A percentile compares a stretch with the other conserved stretches of the same genome.
Conservation (phyloP, 345 rosid species). For the Arabis hirsuta region DNA sequence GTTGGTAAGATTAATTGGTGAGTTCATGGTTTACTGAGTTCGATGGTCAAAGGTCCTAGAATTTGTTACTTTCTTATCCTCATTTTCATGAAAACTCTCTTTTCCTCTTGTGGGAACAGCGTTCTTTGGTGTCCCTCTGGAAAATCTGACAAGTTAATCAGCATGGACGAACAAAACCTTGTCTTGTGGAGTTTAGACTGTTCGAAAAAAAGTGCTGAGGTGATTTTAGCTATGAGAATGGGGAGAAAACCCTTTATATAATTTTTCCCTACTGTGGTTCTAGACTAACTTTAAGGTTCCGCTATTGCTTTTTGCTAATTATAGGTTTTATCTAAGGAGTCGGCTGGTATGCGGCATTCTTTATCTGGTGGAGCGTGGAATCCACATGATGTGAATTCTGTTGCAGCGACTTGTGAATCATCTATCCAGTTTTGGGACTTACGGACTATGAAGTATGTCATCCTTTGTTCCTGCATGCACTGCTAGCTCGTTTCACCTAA, state of each 20-base stretch:
- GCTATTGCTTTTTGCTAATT: constrained; percentile 18
- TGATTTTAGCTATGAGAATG: constrained; percentile 30
- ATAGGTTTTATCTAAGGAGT: constrained; percentile 75
- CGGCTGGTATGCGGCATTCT: constrained; percentile 78
- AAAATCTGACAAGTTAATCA: constrained; percentile 75
- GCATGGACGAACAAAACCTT: constrained; percentile 82
- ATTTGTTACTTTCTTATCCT: not conserved
- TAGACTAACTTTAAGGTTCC: not conserved
- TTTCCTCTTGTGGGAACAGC: constrained; percentile 45
- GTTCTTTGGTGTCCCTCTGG: constrained; percentile 86
- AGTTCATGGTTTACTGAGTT: constrained; percentile 42
- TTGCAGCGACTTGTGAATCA: constrained; percentile 85
- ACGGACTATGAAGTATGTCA: constrained; percentile 74
- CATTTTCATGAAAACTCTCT: not conserved
- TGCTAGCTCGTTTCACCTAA: constrained; percentile 4
- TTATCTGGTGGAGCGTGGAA: constrained; percentile 93
- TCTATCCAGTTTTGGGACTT: constrained; percentile 92
- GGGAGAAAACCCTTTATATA: not conserved
- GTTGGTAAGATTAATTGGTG: constrained; percentile 77
- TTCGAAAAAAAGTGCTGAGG: constrained; percentile 77
- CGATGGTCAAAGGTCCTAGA: constrained; percentile 2
- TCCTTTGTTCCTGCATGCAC: constrained; percentile 18
- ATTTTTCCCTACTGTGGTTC: not conserved
- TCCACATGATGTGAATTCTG: constrained; percentile 80
- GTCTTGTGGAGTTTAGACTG: constrained; percentile 78